phyloP scores from a whole-genome alignment of 768 basidiomycete genomes.

The Tylopilus cervinicoccineus region DNA sequence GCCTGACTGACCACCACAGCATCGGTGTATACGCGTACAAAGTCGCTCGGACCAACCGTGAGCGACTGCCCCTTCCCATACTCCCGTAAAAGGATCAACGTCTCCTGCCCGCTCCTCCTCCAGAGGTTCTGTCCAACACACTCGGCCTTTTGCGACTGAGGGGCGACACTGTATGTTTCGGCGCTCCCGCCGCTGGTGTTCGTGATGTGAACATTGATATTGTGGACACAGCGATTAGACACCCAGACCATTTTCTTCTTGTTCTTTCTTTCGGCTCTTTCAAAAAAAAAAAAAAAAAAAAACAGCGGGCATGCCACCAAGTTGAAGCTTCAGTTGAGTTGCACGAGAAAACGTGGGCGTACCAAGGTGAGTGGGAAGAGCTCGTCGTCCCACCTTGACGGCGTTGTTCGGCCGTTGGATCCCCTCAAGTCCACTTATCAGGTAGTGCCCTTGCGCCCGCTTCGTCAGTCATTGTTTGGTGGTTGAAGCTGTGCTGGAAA shows the following conservation, averaged over 20 bases:
- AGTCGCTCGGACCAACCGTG: slow-evolving; percentile 12
- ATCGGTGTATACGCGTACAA: slow-evolving; percentile 12
- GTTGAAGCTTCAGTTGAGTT: neutral
- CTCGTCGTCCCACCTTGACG: too few relatives aligned
- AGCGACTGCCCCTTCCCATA: slow-evolving; percentile 10
- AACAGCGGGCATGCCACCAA: too few relatives aligned
- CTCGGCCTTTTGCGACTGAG: slow-evolving; percentile 1
- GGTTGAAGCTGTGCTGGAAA: too few relatives aligned
- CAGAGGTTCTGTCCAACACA: slow-evolving; percentile 1
- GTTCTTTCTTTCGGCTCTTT: neutral
- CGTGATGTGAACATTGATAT: slow-evolving; percentile 3
- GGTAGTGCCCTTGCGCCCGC: too few relatives aligned
- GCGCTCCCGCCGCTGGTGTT: slow-evolving; percentile 10
- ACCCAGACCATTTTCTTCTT: slow-evolving; percentile 15
- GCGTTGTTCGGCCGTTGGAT: too few relatives aligned
- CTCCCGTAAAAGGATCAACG: slow-evolving; percentile 3
- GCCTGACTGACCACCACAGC: slow-evolving; percentile 11
- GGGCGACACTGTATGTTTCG: neutral
- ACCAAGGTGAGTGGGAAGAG: neutral
- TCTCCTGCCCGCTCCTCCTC: slow-evolving; percentile 8
- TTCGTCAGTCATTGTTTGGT: too few relatives aligned
- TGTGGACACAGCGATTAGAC: slow-evolving; percentile 3
- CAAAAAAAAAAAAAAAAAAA: too few relatives aligned
- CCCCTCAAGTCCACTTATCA: too few relatives aligned
- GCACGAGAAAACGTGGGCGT: neutral